Evolutionary conservation across 148 eudicot species (phyloP), one percentile per base, ranked within the genome.

Genomic region (Rhododendron mucronatum): DNA sequence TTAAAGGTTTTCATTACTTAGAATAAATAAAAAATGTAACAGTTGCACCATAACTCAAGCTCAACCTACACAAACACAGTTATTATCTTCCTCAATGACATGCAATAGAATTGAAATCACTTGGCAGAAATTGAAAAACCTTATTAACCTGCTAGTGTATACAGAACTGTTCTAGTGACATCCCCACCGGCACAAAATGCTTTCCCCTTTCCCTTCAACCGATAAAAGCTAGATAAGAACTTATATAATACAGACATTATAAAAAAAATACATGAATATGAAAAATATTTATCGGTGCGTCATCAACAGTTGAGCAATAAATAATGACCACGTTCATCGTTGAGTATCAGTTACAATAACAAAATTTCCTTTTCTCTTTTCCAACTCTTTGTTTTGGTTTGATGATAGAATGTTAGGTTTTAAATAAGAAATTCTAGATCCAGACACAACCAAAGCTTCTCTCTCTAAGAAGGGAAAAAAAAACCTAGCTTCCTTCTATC

Each of bases 141-240:
- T 12, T 30, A 71, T 33, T n/a, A 55, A 85, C 89, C 89, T 88
- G 77, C 37, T 10, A 11, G 50, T 1, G 30, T 11, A 51, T 33
- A 21, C 2, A 61, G 77, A 59, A 85, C n/a, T 15, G 48, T 30
- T 39, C 21, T 53, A 9, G 41, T 48, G 47, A 90, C 90, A 84
- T 90, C 91, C 45, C 90, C 90, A 23, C 90, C 90, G 3, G 86
- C 90, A 86, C 90, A 90, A 88, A 90, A 90, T 75, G 90, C 91
- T 23, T 88, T 90, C 63, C 90, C 90, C 4, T 77, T 88, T 26
- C 87, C 91, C 91, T 88, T 15, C 37, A 10, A 37, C 67, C 55
- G 33, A 53, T 76, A 39, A 76, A 76, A 39, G 26, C 50, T 76
- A 76, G 47, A 76, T 76, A 37, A 76, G 50, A 76, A 76, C 80